These are phyloP conservation scores for Russula lepida DNA, from an alignment of 768 basidiomycete species.

Conservation along the genomic window DNA sequence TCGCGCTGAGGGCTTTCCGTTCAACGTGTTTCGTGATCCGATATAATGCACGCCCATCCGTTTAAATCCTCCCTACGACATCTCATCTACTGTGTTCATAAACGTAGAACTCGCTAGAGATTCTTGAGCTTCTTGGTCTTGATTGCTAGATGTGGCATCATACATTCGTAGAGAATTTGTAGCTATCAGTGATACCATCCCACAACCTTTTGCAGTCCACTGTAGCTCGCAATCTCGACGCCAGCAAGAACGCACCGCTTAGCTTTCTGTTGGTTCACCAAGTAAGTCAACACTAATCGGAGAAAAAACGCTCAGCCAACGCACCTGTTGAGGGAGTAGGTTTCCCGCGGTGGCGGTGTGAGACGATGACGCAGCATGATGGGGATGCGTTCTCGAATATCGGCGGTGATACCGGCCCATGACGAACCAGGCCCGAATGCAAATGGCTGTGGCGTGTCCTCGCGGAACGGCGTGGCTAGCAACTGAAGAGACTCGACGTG, in stretches of 20 bases:
- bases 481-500: conserved; percentile 79
- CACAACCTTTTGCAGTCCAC: conserved; percentile 71
- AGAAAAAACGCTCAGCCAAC: conserved; percentile 16
- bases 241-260: conserved; percentile 74
- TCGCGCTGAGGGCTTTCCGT: conserved; percentile 93
- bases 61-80: too few relatives aligned
- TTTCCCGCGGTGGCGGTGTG: conserved; percentile 89
- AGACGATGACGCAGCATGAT: conserved; percentile 83
- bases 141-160: background rate
- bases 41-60: too few relatives aligned
- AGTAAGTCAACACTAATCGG: background rate
- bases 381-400: conserved; percentile 77
- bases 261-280: conserved; percentile 47
- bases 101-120: background rate
- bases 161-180: conserved; percentile 26
- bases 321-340: conserved; percentile 87
- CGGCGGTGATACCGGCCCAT: conserved; percentile 66
- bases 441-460: conserved; percentile 58
- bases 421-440: conserved; percentile 58
- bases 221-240: conserved; percentile 61
- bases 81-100: too few relatives aligned
- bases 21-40: conserved; percentile 85
- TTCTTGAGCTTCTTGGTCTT: too few relatives aligned
- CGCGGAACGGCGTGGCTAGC: conserved; percentile 78
- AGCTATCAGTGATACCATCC: conserved; percentile 51